Evolutionary conservation across 225 moss, liverwort and hornwort species (phyloP).

Genomic region (Antitrichia curtipendula): DNA sequence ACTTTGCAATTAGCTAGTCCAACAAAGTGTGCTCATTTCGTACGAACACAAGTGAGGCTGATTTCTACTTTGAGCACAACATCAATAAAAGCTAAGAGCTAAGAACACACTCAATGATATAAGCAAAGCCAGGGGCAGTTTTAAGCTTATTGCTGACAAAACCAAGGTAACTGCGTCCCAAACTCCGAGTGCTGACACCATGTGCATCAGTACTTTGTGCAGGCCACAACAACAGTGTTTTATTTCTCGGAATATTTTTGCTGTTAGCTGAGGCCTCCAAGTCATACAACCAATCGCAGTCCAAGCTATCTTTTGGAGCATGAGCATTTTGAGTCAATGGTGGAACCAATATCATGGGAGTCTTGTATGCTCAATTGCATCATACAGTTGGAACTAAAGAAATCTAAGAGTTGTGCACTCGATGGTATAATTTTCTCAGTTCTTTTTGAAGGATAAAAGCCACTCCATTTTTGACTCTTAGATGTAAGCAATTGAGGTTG

Average conservation of each 20-base stretch:
- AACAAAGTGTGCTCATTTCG: too few species aligned
- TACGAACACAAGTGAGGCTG: neutral
- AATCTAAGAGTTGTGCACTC: neutral
- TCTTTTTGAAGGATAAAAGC: neutral
- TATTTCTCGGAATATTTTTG: neutral
- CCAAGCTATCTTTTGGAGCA: neutral
- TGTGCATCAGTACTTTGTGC: neutral
- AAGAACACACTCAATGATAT: neutral
- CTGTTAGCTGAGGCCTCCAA: neutral
- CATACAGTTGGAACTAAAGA: neutral
- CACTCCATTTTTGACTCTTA: neutral
- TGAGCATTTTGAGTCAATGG: neutral
- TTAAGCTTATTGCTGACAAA: neutral
- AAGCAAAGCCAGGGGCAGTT: neutral
- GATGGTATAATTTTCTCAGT: neutral
- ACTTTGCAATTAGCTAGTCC: too few species aligned
- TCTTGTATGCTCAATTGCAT: neutral
- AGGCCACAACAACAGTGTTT: neutral
- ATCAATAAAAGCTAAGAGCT: neutral
- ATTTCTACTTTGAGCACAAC: neutral
- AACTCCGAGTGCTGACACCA: neutral
- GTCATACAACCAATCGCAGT: neutral
- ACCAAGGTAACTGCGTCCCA: neutral
- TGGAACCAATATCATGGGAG: neutral
- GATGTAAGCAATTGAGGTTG: neutral